Evolutionary conservation across 75 land plant species (phyloP).

Genomic region (Picea sitchensis): DNA sequence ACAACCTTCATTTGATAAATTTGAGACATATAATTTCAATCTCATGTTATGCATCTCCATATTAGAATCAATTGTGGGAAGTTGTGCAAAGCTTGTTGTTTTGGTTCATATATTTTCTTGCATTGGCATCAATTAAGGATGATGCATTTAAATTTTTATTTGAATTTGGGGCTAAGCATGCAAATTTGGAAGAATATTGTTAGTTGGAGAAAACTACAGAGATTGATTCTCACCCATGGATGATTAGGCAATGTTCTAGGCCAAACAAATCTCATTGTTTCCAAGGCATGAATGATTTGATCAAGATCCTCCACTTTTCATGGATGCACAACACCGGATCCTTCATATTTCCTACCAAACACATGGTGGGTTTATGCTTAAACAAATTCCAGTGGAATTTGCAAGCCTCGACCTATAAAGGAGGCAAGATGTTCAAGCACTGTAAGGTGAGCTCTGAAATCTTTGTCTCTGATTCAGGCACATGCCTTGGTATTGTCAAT

Average conservation of each 20-base stretch:
- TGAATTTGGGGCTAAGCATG: not conserved
- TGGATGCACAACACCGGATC: not conserved
- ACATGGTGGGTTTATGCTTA: not conserved
- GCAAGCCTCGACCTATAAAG: not conserved
- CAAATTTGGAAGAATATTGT: not conserved
- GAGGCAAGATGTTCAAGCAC: not conserved
- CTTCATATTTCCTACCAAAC: not conserved
- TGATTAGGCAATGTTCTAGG: not conserved
- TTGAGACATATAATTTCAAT: no score
- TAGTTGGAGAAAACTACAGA: not conserved
- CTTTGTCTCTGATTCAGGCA: not conserved
- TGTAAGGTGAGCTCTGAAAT: not conserved
- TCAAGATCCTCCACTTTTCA: not conserved
- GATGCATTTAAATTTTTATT: no score
- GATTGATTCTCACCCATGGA: not conserved
- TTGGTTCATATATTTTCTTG: no score
- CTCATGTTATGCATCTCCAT: no score
- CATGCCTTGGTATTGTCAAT: not conserved
- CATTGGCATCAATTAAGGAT: no score
- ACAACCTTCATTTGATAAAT: no score
- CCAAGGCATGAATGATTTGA: not conserved
- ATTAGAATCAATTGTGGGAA: no score
- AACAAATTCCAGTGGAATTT: not conserved
- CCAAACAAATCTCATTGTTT: not conserved
- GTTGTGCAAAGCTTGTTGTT: no score